phyloP scores from a whole-genome alignment of 2,329 filamentous ascomycete species.

The Fusarium mundagurra region DNA sequence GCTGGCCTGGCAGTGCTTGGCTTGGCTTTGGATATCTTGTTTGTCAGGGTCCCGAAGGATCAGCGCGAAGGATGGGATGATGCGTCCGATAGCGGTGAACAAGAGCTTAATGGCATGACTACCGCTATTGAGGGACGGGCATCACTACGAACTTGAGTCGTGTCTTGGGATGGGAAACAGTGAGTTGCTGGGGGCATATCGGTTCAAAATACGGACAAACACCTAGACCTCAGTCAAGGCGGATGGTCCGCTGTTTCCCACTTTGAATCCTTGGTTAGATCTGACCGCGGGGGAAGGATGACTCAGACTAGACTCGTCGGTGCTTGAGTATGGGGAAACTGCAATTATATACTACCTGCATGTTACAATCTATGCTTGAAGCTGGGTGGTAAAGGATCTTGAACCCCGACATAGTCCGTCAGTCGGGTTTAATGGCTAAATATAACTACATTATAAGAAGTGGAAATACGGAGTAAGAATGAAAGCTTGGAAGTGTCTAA shows the following conservation, averaged over 20 bases:
- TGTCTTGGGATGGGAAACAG: fast-evolving
- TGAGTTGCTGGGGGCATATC: fast-evolving
- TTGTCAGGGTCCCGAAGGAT: constrained; percentile 19
- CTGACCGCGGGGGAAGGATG: background rate
- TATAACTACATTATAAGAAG: background rate
- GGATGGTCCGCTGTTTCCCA: background rate
- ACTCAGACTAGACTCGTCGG: fast-evolving
- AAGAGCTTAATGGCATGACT: background rate
- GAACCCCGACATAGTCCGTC: background rate
- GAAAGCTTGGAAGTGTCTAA: background rate
- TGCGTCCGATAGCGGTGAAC: background rate
- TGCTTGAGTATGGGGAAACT: background rate
- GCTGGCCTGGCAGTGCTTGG: constrained; percentile 7
- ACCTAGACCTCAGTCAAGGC: no score
- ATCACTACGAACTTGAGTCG: background rate
- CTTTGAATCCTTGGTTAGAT: background rate
- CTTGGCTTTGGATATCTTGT: background rate
- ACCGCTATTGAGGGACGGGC: constrained; percentile 1
- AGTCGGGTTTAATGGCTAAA: background rate
- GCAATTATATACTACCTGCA: no score
- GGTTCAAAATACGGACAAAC: no score
- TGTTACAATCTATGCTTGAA: fast-evolving
- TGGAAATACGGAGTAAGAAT: background rate
- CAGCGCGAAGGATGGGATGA: constrained; percentile 22
- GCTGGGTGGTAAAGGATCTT: fast-evolving